A percentile compares a stretch with the other conserved stretches of the same genome.
phyloP scores from a whole-genome alignment of 2,329 filamentous ascomycete genomes.

The Penicillium frequentans region DNA sequence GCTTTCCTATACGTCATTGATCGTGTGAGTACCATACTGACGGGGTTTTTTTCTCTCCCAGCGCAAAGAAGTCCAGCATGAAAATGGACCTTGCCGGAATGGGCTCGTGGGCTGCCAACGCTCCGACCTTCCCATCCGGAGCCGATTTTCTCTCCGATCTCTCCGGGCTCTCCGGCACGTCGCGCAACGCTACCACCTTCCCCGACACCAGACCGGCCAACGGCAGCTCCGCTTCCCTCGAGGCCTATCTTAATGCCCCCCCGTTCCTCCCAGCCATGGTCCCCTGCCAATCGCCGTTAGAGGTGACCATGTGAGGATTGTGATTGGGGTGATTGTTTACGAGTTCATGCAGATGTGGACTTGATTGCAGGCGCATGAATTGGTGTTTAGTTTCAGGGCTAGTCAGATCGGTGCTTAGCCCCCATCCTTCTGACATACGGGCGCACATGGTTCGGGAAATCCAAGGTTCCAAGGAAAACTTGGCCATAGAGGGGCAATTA shows the following conservation, averaged over 20 bases:
- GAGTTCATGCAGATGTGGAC: neutral
- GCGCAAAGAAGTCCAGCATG: neutral
- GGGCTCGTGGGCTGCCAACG: neutral
- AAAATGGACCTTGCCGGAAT: neutral
- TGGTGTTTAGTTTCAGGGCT: neutral
- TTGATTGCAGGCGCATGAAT: neutral
- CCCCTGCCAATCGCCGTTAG: neutral
- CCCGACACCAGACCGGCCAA: neutral
- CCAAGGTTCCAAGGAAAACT: neutral
- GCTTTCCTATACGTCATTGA: neutral
- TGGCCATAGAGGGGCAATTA: neutral
- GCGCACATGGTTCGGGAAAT: neutral
- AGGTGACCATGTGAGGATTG: neutral
- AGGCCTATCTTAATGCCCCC: neutral
- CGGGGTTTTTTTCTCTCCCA: neutral
- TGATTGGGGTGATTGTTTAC: neutral
- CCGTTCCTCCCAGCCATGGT: neutral
- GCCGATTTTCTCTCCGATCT: neutral
- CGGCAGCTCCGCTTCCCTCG: neutral
- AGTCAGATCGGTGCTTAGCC: neutral
- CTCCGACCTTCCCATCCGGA: neutral
- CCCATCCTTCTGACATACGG: neutral
- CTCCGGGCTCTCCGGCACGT: neutral
- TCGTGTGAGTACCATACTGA: neutral
- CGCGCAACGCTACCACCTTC: neutral